phyloP scores from a whole-genome alignment of 1,284 basidiomycete genomes.

The Trichosporon asahii region DNA sequence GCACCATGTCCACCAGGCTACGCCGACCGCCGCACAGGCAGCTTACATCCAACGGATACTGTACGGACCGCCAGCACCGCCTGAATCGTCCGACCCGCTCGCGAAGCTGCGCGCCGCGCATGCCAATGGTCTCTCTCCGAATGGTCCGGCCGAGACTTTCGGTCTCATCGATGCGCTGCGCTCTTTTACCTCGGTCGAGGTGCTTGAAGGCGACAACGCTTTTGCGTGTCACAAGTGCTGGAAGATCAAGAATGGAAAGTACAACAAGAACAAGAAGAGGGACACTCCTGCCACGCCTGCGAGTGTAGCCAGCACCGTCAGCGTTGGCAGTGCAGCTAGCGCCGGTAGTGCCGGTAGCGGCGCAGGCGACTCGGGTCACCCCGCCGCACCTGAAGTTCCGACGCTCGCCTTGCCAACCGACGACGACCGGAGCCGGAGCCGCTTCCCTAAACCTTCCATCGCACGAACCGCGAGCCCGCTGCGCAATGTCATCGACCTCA shows the following conservation, averaged over 20 bases:
- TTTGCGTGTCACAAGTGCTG: slow-evolving; percentile 90
- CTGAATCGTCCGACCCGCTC: slow-evolving; percentile 35
- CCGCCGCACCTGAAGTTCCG: background rate
- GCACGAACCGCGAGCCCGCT: slow-evolving; percentile 40
- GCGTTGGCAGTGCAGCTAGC: background rate
- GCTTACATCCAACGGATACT: slow-evolving; percentile 52
- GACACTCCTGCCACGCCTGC: background rate
- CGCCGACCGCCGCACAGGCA: slow-evolving; percentile 49
- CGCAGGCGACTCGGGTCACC: background rate
- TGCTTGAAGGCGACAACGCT: slow-evolving; percentile 87
- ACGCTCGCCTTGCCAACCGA: background rate
- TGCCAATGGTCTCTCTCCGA: slow-evolving; percentile 25
- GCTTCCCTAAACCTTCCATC: background rate
- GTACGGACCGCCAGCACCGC: slow-evolving; percentile 31
- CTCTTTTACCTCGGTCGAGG: slow-evolving; percentile 84
- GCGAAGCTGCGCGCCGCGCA: slow-evolving; percentile 42
- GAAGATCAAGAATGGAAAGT: slow-evolving; percentile 58
- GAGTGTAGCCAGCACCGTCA: background rate
- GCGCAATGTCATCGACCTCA: slow-evolving; percentile 27
- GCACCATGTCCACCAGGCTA: slow-evolving; percentile 27
- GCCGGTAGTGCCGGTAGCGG: background rate
- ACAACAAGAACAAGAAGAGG: slow-evolving; percentile 16
- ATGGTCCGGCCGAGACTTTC: slow-evolving; percentile 17
- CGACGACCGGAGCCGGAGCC: background rate
- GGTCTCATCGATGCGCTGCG: slow-evolving; percentile 63